Base-by-base conservation (phyloP, 139 green algal species). In the Nannochloris sp. region DNA sequence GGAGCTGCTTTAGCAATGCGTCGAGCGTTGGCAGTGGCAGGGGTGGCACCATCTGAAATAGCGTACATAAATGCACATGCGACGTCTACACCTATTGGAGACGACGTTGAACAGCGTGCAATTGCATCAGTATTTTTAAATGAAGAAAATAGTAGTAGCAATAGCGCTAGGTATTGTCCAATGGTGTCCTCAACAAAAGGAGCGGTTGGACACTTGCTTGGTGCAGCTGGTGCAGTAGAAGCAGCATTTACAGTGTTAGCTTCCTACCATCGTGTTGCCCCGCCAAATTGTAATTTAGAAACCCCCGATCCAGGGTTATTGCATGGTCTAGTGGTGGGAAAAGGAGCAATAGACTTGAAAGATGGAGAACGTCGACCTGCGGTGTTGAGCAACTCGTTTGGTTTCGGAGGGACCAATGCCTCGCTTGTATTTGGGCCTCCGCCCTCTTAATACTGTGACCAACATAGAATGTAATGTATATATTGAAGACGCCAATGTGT, bases 11-110 rank as follows among this genome's bases (percentile, higher is more conserved):
- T 80, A 19, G 82, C 82, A 3, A 92, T 95, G 84, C 36, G 31
- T n/a, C 54, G 67, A 6, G 81, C 85, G 5, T 55, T 91, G 23
- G 1, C 29, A 3, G 57, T 79, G 13, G 77, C 79, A 2, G 83
- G 85, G 0, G 4, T 94, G 25, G 2, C 24, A 0, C 61, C 80
- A 0, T 8, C 19, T 0, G 60, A 89, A 38, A 62, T 98, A 12
- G 62, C 56, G 15, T 96, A 98, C 81, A 61, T 98, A 61, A 97
- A 97, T 58, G 91, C 91, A 0, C 92, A 98, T 68, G 92, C 87
- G 37, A 95, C 88, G 1, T 88, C 79, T 6, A 96, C 89, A 3
- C 85, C 84, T 2, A 48, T 83, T 30, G 87, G 87, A 1, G 91
- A 97, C 59, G 76, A 78, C 23, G 74, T 84, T 5, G 91, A 97